Base-by-base conservation (phyloP, 371 early-diverging fungal species). In the Haplosporangium sp. region DNA sequence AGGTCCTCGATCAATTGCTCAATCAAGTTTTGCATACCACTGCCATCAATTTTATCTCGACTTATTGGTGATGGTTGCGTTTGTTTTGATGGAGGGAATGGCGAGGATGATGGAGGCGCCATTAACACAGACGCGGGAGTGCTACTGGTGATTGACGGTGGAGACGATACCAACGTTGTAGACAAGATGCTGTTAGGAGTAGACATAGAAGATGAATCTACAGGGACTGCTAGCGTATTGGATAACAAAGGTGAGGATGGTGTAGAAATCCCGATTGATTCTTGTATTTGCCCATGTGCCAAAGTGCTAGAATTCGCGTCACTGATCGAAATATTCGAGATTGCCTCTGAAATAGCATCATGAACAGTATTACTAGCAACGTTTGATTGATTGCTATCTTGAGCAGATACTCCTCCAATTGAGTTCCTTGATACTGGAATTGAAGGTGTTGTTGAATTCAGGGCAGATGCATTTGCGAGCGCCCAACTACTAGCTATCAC, bases 1-100 rank as follows among this genome's bases (percentile, higher is more conserved):
- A 96, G 84, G 79, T 95, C 95, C 75, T 96, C 95, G 67, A 93
- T 84, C 17, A 96, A 69, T 67, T 96, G 95, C 61, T 95, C 95
- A 72, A 96, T 93, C 8, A 95, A 88, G 67, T 93, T 92, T 52
- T 92, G 90, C 61, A 96, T 85, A 35, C 77, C 78, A 8, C 83
- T 52, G 4, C 74, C 79, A n/a, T 73, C 67, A 15, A 63, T 64
- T 8, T 61, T 37, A 1, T 44, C 68, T 9, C 74, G 60, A 4
- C 45, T 65, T 0, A 53, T 4, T 17, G 61, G 15, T 0, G 72
- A 44, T 55, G 63, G 3, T 8, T 61, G 58, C 17, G 13, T 1
- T 9, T 45, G 61, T 35, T 60, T 74, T 27, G 71, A 42, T 4
- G 38, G 63, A 9, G 71, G 61, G 35, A 74, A 78, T 3, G 74